Conservation (phyloP, 768 basidiomycete species). For the Xerocomus brunneocitrinus region DNA sequence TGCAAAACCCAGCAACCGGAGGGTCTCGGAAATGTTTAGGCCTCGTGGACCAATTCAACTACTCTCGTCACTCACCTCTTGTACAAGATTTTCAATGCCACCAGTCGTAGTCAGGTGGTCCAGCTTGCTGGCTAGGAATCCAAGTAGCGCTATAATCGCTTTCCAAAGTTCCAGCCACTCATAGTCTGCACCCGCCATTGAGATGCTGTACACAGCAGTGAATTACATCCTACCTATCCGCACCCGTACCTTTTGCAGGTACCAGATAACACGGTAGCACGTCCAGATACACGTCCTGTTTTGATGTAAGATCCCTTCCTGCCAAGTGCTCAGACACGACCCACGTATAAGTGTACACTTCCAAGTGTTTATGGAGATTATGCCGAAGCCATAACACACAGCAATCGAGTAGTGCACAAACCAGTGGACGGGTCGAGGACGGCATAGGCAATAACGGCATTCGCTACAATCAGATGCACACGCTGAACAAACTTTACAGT, state of each 20-base stretch:
- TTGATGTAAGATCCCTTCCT: slow-evolving; percentile 1
- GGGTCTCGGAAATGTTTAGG: slow-evolving; percentile 34
- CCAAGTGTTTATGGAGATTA: slow-evolving; percentile 59
- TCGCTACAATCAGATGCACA: slow-evolving; percentile 34
- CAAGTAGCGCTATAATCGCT: slow-evolving; percentile 49
- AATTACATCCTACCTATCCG: slow-evolving; percentile 47
- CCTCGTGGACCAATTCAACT: not conserved
- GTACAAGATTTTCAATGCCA: slow-evolving; percentile 47
- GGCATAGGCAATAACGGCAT: slow-evolving; percentile 46
- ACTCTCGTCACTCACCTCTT: slow-evolving; percentile 42
- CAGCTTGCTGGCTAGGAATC: slow-evolving; percentile 52
- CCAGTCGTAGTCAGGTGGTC: slow-evolving; percentile 50
- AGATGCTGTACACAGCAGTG: not conserved
- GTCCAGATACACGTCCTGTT: slow-evolving; percentile 52
- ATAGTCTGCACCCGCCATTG: slow-evolving; percentile 43
- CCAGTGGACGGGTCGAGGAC: slow-evolving; percentile 37
- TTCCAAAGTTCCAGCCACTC: slow-evolving; percentile 65
- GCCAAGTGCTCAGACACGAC: slow-evolving; percentile 15
- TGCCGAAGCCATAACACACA: slow-evolving; percentile 68
- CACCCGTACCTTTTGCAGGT: slow-evolving; percentile 46
- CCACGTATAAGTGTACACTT: slow-evolving; percentile 54
- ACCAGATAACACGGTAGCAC: slow-evolving; percentile 54
- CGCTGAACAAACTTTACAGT: not conserved
- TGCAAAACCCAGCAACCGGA: slow-evolving; percentile 50
- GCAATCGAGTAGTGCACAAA: slow-evolving; percentile 63